Evolutionary conservation across 2,329 filamentous ascomycete species (phyloP), one percentile per base, ranked within the genome.

Genomic region (Fusarium solani-melongenae): DNA sequence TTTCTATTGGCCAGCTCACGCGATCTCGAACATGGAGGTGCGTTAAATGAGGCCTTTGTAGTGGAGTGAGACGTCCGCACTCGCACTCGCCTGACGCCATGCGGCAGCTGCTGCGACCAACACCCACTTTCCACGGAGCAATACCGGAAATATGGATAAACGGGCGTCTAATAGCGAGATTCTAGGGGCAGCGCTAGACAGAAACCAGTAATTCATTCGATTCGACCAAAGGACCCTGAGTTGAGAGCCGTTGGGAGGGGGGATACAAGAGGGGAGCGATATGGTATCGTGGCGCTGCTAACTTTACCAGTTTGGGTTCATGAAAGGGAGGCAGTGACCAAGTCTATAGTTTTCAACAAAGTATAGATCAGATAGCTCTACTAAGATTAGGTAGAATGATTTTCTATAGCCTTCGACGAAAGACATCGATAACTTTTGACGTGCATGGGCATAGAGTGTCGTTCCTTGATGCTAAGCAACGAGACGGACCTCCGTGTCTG

Each of bases 31-130:
- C 46, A 36, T 24, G n/a, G 31, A 62, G 29, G 22, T 55, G 34
- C 20, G 29, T 11, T 57, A n/a, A 39, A 46, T 27, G 38, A 57
- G 44, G 44, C 57, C 46, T 62, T 64, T 41, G 49, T 10, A 22
- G 69, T 74, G 69, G 69, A 74, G 69, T 53, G 41, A 36, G 11
- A 29, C 55, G 27, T 17, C 69, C 72, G 64, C 72, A 31, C 56
- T 72, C 72, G 71, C 72, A 74, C 38, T 74, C 72, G 72, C 69
- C 60, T 34, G 14, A 17, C 29, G 22, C 31, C 17, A 57, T 36
- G 46, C 46, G 55, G 55, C 63, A 31, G 36, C 11, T n/a, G 34
- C 38, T 46, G 20, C 17, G 64, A 27, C 20, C 49, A 63, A 41
- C 33, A 17, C 36, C 58, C 39, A 61, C 56, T 59, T 59, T 27